A percentile compares a stretch with the other conserved stretches of the same genome.
Evolutionary conservation across 2,329 filamentous ascomycete species (phyloP).

Genomic region (Aureobasidium subglaciale): DNA sequence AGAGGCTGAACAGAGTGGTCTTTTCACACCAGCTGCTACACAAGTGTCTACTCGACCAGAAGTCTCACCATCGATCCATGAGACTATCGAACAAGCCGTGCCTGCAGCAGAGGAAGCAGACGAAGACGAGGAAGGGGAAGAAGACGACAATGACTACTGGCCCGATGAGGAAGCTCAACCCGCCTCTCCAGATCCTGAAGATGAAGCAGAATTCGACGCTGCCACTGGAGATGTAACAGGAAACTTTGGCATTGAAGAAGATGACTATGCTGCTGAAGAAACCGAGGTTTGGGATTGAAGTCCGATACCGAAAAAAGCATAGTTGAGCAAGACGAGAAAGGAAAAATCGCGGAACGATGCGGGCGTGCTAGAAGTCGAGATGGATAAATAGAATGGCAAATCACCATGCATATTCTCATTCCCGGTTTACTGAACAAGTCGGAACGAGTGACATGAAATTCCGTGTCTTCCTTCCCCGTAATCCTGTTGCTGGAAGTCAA

Average conservation of each 20-base stretch:
- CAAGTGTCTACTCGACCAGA: neutral
- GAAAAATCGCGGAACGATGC: too few relatives aligned
- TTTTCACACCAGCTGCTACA: slow-evolving; percentile 4
- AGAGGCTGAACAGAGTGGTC: neutral
- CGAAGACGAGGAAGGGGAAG: slow-evolving; percentile 18
- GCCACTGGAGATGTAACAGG: neutral
- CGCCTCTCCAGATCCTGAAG: neutral
- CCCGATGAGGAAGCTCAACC: neutral
- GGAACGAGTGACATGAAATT: too few relatives aligned
- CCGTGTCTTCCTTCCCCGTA: too few relatives aligned
- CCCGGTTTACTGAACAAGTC: too few relatives aligned
- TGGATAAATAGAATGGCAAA: too few relatives aligned
- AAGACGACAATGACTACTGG: slow-evolving; percentile 17
- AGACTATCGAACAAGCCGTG: neutral
- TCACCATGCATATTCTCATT: too few relatives aligned
- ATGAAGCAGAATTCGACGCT: slow-evolving; percentile 5
- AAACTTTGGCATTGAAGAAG: slow-evolving; percentile 17
- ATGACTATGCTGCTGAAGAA: slow-evolving; percentile 14
- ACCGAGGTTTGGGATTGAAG: too few relatives aligned
- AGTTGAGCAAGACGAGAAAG: too few relatives aligned
- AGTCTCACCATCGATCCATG: neutral
- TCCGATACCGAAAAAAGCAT: too few relatives aligned
- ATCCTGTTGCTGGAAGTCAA: too few relatives aligned
- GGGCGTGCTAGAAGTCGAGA: too few relatives aligned
- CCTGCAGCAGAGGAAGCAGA: slow-evolving; percentile 14